Base-by-base conservation (phyloP, 129 eudicot genomes). In the Pulicaria dysenterica region DNA sequence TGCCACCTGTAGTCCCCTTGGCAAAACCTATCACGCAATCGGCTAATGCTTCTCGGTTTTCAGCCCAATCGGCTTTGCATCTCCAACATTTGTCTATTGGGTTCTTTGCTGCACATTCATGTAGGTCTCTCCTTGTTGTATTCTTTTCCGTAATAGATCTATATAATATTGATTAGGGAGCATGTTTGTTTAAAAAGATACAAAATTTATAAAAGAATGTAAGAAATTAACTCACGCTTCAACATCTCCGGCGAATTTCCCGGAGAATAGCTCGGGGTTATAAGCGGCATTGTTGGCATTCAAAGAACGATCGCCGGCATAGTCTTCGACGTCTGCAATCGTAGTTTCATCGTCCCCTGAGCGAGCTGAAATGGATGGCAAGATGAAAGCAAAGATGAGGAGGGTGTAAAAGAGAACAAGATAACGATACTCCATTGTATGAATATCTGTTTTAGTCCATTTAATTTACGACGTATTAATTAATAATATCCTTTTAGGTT, bases 61-160 rank as follows among this genome's bases (percentile, higher is more conserved):
- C 42, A 8, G 73, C 79, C 96, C 92, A 89, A 59, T 89, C 61
- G 4, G 63, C 9, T 14, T 78, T 79, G 56, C 96, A 80, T 64
- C 96, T 75, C 96, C 96, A 86, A 68, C 96, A 89, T 34, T 74
- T 44, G 75, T 89, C 96, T 13, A 89, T 86, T 1, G 82, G 82
- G 67, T 89, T 89, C 5, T 67, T 77, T 9, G 89, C 84, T 41
- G 8, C 36, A 87, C 96, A 86, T 48, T 57, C 10, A 9, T 34
- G 9, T 2, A 87, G 73, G 49, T 42, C 50, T 73, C 96, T 87
- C 74, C 93, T 82, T 56, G 83, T 69, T 57, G 12, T 8, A 53
- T 73, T 77, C 42, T 36, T 16, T 49, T 51, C 38, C 8, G 46
- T 4, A 70, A 83, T 48, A 15, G 31, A 10, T 48, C 80, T 58